phyloP scores from a whole-genome alignment of 192 early-diverging fungal species.

The Borealophlyctis nickersoniae region DNA sequence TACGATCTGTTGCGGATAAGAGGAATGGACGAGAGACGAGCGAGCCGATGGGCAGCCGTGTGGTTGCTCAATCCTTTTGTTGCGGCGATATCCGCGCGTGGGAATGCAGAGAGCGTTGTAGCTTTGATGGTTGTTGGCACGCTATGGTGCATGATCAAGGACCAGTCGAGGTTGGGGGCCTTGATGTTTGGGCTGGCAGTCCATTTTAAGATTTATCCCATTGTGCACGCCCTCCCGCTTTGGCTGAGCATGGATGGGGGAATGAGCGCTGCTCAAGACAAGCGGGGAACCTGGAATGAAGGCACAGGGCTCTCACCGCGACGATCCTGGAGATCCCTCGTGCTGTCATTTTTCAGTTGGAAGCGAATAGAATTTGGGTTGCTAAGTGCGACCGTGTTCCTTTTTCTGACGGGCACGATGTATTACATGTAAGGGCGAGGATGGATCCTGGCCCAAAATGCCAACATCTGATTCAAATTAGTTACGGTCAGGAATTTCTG shows the following conservation, averaged over 20 bases:
- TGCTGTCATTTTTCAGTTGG: conserved; percentile 26
- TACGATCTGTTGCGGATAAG: conserved; percentile 13
- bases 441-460: too few species aligned
- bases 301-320: too few species aligned
- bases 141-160: conserved; percentile 58
- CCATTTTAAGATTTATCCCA: conserved; percentile 96
- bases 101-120: conserved; percentile 87
- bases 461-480: too few species aligned
- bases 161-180: conserved; percentile 29
- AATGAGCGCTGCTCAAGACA: too few species aligned
- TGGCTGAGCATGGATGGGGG: conserved; percentile 43
- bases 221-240: conserved; percentile 88
- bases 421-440: conserved; percentile 35
- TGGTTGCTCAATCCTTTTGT: conserved; percentile 97
- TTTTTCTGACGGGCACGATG: conserved; percentile 32
- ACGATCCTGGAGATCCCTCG: too few species aligned
- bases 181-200: conserved; percentile 85
- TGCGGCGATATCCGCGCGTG: conserved; percentile 92
- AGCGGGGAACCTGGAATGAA: too few species aligned
- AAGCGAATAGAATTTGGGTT: conserved; percentile 40
- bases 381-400: conserved; percentile 36
- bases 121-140: conserved; percentile 73
- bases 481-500: conserved; percentile 82
- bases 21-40: neutral
- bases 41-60: conserved; percentile 39